phyloP scores from a whole-genome alignment of 192 early-diverging fungal species.

The Coemansia sp. region DNA sequence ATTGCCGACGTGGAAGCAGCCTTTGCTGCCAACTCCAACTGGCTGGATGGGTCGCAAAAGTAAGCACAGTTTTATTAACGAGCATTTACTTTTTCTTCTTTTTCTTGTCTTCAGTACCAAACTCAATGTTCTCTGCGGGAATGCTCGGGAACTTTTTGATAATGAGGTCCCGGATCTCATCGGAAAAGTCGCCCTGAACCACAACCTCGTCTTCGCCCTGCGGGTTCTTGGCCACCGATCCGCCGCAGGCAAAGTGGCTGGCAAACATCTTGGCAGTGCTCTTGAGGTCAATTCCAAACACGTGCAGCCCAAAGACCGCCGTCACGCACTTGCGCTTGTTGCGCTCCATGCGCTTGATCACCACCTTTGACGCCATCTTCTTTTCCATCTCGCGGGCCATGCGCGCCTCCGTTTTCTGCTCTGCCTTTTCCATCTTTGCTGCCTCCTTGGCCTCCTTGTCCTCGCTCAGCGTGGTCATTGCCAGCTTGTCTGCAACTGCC shows the following conservation, averaged over 20 bases:
- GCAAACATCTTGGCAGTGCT: conserved; percentile 96
- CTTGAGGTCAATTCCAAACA: conserved; percentile 94
- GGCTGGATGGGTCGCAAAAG: conserved; percentile 36
- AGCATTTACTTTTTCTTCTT: background rate
- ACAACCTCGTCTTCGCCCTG: conserved; percentile 94
- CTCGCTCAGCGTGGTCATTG: conserved; percentile 46
- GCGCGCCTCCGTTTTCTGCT: conserved; percentile 68
- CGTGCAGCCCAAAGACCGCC: conserved; percentile 72
- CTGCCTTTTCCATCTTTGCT: conserved; percentile 55
- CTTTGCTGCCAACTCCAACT: conserved; percentile 57
- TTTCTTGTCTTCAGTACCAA: conserved; percentile 21
- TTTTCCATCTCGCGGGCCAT: conserved; percentile 71
- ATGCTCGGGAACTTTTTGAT: conserved; percentile 68
- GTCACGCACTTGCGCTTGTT: conserved; percentile 93
- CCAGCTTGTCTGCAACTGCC: conserved; percentile 32
- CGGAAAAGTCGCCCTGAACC: conserved; percentile 91
- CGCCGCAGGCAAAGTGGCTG: conserved; percentile 91
- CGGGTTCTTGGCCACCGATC: conserved; percentile 90
- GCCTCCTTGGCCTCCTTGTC: conserved; percentile 50
- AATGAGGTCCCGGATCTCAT: conserved; percentile 87
- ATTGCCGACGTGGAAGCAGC: conserved; percentile 79
- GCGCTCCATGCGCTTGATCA: conserved; percentile 86
- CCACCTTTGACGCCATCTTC: conserved; percentile 71
- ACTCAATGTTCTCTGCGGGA: conserved; percentile 73
- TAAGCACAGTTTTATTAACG: conserved; percentile 10